Conservation (phyloP, 441 rosid genomes). For the Gossypium laxum region DNA sequence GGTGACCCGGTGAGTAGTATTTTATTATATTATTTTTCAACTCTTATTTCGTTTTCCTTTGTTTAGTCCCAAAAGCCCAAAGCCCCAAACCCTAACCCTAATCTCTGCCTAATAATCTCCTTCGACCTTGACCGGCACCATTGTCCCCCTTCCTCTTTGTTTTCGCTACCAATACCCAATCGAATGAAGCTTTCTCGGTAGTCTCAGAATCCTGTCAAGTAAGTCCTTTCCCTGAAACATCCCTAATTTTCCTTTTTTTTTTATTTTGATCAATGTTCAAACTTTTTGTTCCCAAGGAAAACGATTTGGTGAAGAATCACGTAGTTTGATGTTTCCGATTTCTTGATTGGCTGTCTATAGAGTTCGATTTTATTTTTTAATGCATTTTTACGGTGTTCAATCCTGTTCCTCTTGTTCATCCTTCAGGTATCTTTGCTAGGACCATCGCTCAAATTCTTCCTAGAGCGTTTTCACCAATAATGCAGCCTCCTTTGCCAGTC, state of each 20-base stretch:
- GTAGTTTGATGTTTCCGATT: background rate
- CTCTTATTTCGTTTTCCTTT: background rate
- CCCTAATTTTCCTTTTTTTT: background rate
- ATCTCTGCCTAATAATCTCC: background rate
- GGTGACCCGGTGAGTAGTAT: too few species aligned
- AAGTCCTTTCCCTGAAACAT: background rate
- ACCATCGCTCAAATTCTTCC: background rate
- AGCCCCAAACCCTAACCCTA: constrained; percentile 4
- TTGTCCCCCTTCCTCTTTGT: background rate
- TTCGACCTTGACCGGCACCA: background rate
- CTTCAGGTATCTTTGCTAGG: background rate
- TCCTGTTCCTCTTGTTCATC: background rate
- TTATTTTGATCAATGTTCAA: background rate
- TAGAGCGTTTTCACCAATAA: background rate
- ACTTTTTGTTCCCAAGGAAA: background rate
- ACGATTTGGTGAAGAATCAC: background rate
- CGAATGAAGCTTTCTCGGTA: constrained; percentile 1
- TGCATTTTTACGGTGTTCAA: background rate
- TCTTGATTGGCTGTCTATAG: background rate
- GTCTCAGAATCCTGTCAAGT: background rate
- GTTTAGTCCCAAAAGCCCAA: background rate
- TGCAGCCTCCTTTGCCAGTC: constrained; percentile 12
- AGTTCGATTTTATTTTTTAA: background rate
- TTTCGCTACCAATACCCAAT: background rate
- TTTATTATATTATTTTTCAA: background rate